Base-by-base conservation (phyloP, 179 eudicot species). In the Gypsophila paniculata region DNA sequence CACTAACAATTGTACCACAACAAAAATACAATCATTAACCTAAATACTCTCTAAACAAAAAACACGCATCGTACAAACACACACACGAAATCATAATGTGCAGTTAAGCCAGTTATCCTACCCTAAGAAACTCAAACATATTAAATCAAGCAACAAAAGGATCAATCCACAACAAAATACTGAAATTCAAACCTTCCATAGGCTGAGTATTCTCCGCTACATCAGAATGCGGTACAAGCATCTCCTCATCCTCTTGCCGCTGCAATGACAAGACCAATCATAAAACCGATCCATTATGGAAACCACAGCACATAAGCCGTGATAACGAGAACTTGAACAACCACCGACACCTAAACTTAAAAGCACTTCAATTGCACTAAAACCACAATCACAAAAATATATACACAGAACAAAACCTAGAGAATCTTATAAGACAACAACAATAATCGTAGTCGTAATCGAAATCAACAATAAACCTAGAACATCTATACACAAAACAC, bases 181-280 rank as follows among this genome's bases (percentile, higher is more conserved):
- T 17, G 23, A 32, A 51, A 59, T 68, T 17, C 48, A 26, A 58
- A 69, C 90, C 90, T 84, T 94, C 97, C 79, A 87, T 84, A 13
- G 87, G 85, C 76, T 84, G 83, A 21, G 79, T 78, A 77, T 81
- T 81, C 57, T 81, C 83, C 17, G 88, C 83, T n/a, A 86, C 55
- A 61, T 87, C 97, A 0, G 96, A 79, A 80, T 88, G 88, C 8
- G 99, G 99, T 22, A 91, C 96, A 11, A 94, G 89, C 97, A 94
- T 94, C 90, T 91, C 93, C 36, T 91, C 93, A 57, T 87, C 90
- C 57, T 88, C 93, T 42, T 87, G 84, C 88, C 85, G 85, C 87
- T 88, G 84, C 90, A 73, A 63, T 29, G 39, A 72, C 63, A 46
- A 73, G 19, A 14, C 14, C 5, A 26, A 57, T 21, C 38, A 23